These are phyloP conservation scores for Chloropicon primus DNA, from an alignment of 139 green algal species.

Conservation along the genomic window DNA sequence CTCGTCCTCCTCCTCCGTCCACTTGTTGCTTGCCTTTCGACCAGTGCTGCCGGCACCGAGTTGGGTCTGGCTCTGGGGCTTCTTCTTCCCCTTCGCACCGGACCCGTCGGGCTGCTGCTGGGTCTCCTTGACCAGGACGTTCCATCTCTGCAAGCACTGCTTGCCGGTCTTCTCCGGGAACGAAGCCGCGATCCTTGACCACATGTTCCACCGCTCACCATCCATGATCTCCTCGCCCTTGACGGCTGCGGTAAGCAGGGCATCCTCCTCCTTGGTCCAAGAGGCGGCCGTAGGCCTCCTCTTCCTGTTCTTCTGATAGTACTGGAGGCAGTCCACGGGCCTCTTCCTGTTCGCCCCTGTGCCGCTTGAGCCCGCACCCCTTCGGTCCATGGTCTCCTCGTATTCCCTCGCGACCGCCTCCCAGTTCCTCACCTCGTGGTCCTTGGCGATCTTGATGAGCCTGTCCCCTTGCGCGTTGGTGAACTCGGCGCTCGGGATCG, in stretches of 20 bases:
- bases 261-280: not conserved
- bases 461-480: not conserved
- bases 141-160: not conserved
- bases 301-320: not conserved
- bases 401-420: not conserved
- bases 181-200: not conserved
- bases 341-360: not conserved
- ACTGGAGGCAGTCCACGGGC: not conserved
- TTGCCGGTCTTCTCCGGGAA: not conserved
- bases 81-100: not conserved
- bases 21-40: not conserved
- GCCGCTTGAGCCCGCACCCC: no score
- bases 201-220: not conserved
- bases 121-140: not conserved
- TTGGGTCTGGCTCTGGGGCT: not conserved
- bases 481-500: not conserved
- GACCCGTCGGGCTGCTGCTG: not conserved
- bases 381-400: not conserved
- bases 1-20: not conserved
- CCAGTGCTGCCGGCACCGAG: no score
- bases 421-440: not conserved
- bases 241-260: not conserved
- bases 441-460: not conserved
- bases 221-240: not conserved
- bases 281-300: not conserved